These are phyloP conservation scores for Recurvomyces mirabilis DNA, from an alignment of 495 filamentous ascomycete species.

Conservation along the genomic window DNA sequence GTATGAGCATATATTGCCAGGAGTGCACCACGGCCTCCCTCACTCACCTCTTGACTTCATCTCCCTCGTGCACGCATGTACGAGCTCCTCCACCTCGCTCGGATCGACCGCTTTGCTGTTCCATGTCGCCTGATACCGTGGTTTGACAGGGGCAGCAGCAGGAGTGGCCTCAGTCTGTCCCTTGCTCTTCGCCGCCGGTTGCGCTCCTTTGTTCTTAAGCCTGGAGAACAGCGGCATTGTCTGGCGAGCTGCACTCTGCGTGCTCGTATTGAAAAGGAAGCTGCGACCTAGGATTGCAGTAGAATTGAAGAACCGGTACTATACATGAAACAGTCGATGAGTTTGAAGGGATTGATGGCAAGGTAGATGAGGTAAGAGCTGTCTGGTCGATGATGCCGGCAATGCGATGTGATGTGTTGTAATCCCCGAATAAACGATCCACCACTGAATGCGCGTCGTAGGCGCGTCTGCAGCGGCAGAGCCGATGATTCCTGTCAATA, in stretches of 20 bases:
- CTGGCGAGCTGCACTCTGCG: too few relatives aligned
- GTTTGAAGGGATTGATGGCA: too few relatives aligned
- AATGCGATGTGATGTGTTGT: too few relatives aligned
- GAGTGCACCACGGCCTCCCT: neutral
- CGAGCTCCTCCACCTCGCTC: slow-evolving; percentile 79
- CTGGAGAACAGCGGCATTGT: slow-evolving; percentile 33
- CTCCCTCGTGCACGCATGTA: slow-evolving; percentile 75
- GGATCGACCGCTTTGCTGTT: slow-evolving; percentile 72
- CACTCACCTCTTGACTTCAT: slow-evolving; percentile 83
- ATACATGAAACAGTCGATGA: too few relatives aligned
- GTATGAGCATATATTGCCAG: neutral
- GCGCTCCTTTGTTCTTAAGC: slow-evolving; percentile 30
- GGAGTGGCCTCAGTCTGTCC: slow-evolving; percentile 43
- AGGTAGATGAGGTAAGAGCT: too few relatives aligned
- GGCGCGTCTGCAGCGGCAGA: neutral
- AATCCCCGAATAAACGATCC: too few relatives aligned
- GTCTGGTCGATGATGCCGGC: too few relatives aligned
- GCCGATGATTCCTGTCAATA: neutral
- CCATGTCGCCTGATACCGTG: slow-evolving; percentile 85
- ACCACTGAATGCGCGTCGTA: neutral
- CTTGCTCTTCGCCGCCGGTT: slow-evolving; percentile 38
- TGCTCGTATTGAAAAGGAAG: too few relatives aligned
- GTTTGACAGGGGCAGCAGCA: slow-evolving; percentile 47
- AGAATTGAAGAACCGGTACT: too few relatives aligned
- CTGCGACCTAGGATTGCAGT: too few relatives aligned